Base-by-base conservation (phyloP, 257 asterid genomes). In the Thymus quinquecostatus region DNA sequence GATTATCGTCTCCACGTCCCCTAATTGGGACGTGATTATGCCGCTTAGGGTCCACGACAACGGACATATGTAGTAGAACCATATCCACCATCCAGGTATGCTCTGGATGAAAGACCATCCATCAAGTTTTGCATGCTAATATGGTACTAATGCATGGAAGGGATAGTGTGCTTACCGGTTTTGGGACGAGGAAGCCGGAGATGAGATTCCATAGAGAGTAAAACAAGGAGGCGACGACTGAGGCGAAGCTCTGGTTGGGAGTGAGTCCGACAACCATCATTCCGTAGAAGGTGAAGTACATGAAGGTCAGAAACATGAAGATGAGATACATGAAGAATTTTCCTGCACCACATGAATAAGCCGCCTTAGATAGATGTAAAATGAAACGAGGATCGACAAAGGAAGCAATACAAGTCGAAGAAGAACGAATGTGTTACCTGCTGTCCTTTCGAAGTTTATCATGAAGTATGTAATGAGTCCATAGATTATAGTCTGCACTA, bases 11-110 rank as follows among this genome's bases (percentile, higher is more conserved):
- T 88, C 88, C 1, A 92, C 91, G 30, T 88, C 97, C 0, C 98
- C 96, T 11, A 92, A 91, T 73, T 89, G 98, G 41, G 98, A 92
- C 56, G 82, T 82, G 47, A 89, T 86, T 30, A 89, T 86, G 56
- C 98, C 98, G 21, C 96, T 82, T 67, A 92, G 71, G 4, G 86
- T 85, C 98, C 98, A 92, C 1, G 94, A 83, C 56, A 86, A 59
- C 8, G 98, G 98, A 77, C 89, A 86, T 60, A 92, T 84, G 68
- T 92, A 88, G 76, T 92, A 89, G 85, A 83, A 92, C 98, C 98
- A 92, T 79, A 89, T 62, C 98, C 98, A 92, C 97, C 97, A 92
- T 55, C 78, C 84, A 13, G 97, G 96, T 57, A 90, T 90, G 66
- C 81, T 78, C 98, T 92, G 76, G 21, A 71, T 38, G 32, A 58